phyloP scores from a whole-genome alignment of 2,329 filamentous ascomycete genomes.

The Ceratocystis alfenasii region DNA sequence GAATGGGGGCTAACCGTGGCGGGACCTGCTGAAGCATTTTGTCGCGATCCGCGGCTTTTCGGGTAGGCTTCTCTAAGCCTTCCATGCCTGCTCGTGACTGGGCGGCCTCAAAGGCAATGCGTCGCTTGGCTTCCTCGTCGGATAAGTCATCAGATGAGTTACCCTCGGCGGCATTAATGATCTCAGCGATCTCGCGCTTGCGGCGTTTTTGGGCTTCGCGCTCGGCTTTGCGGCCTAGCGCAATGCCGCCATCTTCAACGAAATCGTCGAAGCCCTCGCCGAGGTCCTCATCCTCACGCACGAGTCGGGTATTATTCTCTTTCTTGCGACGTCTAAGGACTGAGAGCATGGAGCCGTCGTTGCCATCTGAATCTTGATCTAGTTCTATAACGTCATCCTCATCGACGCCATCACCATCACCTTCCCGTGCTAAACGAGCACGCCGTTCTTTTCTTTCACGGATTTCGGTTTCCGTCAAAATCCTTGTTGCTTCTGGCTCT shows the following conservation, averaged over 20 bases:
- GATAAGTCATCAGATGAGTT: slow-evolving; percentile 49
- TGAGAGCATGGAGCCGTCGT: slow-evolving; percentile 25
- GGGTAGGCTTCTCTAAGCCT: slow-evolving; percentile 42
- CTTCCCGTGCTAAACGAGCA: slow-evolving; percentile 58
- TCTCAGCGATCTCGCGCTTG: slow-evolving; percentile 65
- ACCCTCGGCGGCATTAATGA: slow-evolving; percentile 70
- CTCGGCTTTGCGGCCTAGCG: slow-evolving; percentile 68
- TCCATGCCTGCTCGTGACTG: slow-evolving; percentile 84
- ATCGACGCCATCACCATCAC: slow-evolving; percentile 43
- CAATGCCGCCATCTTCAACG: slow-evolving; percentile 70
- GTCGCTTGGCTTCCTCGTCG: slow-evolving; percentile 59
- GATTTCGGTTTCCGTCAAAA: slow-evolving; percentile 76
- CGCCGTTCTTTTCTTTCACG: slow-evolving; percentile 81
- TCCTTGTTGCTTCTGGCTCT: slow-evolving; percentile 35
- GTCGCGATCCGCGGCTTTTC: slow-evolving; percentile 26
- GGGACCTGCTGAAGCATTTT: slow-evolving; percentile 13
- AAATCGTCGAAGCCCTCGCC: slow-evolving; percentile 90
- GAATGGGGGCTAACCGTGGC: slow-evolving; percentile 43
- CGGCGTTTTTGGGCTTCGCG: slow-evolving; percentile 54
- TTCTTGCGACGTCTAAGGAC: slow-evolving; percentile 34
- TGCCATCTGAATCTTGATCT: slow-evolving; percentile 36
- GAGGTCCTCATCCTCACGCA: slow-evolving; percentile 80
- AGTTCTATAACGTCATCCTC: slow-evolving; percentile 45
- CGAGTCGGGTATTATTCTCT: slow-evolving; percentile 60
- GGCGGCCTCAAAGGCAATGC: slow-evolving; percentile 73